Conservation (phyloP, 345 rosid species). For the Salix koriyanagi region DNA sequence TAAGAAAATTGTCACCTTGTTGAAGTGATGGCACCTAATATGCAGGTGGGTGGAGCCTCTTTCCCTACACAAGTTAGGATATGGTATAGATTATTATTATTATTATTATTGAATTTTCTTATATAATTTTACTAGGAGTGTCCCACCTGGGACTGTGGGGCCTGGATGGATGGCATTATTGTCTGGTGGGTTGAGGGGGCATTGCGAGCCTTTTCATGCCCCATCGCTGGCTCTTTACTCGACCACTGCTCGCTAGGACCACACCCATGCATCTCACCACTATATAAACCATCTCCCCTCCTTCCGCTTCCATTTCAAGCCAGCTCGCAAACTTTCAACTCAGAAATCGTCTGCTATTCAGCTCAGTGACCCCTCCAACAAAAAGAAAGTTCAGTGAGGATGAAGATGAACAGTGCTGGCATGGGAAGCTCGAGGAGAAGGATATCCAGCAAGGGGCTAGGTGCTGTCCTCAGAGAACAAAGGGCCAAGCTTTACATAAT, state of each 20-base stretch:
- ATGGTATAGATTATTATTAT: neutral
- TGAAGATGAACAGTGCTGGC: conserved; percentile 51
- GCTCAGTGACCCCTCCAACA: neutral
- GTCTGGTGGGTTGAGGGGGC: conserved; percentile 60
- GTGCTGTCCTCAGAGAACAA: conserved; percentile 71
- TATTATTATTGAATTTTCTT: neutral
- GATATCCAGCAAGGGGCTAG: conserved; percentile 59
- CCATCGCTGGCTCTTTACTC: conserved; percentile 55
- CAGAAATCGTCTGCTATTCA: neutral
- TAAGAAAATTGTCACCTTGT: conserved; percentile 17
- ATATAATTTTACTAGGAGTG: neutral
- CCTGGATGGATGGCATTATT: conserved; percentile 8
- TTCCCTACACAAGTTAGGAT: conserved; percentile 27
- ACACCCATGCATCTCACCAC: conserved; percentile 32
- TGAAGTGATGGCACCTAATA: conserved; percentile 36
- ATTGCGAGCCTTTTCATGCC: conserved; percentile 61
- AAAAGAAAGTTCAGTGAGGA: conserved; percentile 3
- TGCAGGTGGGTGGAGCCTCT: conserved; percentile 42
- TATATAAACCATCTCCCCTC: conserved; percentile 35
- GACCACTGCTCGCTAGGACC: conserved; percentile 50
- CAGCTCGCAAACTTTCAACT: neutral
- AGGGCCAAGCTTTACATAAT: conserved; percentile 80
- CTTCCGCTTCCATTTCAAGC: conserved; percentile 18
- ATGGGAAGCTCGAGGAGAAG: conserved; percentile 67
- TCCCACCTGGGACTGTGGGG: conserved; percentile 35